Conservation (phyloP, 495 filamentous ascomycete species). For the Staphylotrichum tortipilum region DNA sequence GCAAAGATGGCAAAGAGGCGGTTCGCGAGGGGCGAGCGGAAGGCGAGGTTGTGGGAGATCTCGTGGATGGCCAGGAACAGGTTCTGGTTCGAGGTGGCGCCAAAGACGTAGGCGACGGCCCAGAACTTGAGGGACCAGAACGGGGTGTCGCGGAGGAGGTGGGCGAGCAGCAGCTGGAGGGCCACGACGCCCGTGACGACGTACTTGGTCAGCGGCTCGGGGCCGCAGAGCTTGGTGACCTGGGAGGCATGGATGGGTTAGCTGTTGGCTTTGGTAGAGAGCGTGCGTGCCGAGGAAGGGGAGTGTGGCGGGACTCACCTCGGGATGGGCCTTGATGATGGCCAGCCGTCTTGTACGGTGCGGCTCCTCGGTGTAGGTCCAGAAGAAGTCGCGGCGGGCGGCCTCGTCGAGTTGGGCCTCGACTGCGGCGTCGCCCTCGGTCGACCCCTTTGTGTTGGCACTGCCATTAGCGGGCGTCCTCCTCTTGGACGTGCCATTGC, state of each 20-base stretch:
- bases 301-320: slow-evolving; percentile 49
- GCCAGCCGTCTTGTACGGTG: slow-evolving; percentile 81
- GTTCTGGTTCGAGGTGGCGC: slow-evolving; percentile 96
- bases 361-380: slow-evolving; percentile 98
- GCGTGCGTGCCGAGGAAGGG: too few relatives aligned
- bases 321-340: slow-evolving; percentile 97
- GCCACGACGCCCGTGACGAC: slow-evolving; percentile 77
- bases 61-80: slow-evolving; percentile 98
- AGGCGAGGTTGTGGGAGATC: slow-evolving; percentile 96
- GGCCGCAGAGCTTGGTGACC: slow-evolving; percentile 97
- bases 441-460: slow-evolving; percentile 2
- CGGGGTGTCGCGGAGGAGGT: slow-evolving; percentile 66
- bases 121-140: slow-evolving; percentile 79
- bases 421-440: slow-evolving; percentile 1
- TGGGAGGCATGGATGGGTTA: slow-evolving; percentile 26
- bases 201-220: slow-evolving; percentile 92
- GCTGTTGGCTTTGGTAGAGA: neutral
- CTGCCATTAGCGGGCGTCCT: slow-evolving; percentile 17
- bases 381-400: slow-evolving; percentile 53
- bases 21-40: slow-evolving; percentile 76
- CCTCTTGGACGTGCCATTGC: slow-evolving; percentile 11
- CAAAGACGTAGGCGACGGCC: slow-evolving; percentile 80
- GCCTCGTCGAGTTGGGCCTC: slow-evolving; percentile 25
- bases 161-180: slow-evolving; percentile 72
- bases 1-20: slow-evolving; percentile 82